Base-by-base conservation (phyloP, 768 basidiomycete species). In the Tephrocybe sp. region DNA sequence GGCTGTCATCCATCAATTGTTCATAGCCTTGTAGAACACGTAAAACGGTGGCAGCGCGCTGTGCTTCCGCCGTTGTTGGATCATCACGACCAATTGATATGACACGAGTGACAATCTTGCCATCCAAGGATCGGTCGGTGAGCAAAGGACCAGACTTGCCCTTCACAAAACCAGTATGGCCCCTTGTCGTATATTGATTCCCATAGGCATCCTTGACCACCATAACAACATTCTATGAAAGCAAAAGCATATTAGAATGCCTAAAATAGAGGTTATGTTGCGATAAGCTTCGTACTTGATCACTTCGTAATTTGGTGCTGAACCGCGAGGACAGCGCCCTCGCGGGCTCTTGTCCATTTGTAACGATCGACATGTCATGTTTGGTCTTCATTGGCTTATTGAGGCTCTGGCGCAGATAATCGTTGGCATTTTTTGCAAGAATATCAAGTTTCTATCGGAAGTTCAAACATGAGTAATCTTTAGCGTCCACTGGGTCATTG, bases 61-160 rank as follows among this genome's bases (percentile, higher is more conserved):
- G 70, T 3, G 65, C 65, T 54, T 88, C 86, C 23, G 88, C 85
- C 18, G 58, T 62, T 3, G 88, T 90, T 1, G 78, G 79, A 33
- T 69, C 75, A 34, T 78, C 84, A 28, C 72, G 75, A 0, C 85
- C 86, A 55, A 73, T 70, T 8, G 84, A 73, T 20, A 67, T 75
- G 20, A 88, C 69, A 6, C 62, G 63, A 0, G 59, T 65, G 1
- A 62, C 68, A 64, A 51, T 72, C 59, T 65, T 64, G 48, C 45
- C 73, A 50, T 48, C 58, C 34, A 54, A 54, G 14, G 57, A 50
- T 55, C 62, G 54, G 7, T 50, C 48, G 10, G 67, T 55, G 44
- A 53, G 57, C 37, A 77, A 58, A 17, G 59, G 52, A 1, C 58
- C 65, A 0, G 63, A 58, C 45, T 63, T 66, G 0, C 83, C 84